Percentiles rank a stretch among this genome's conserved stretches.
phyloP scores from a whole-genome alignment of 2,329 filamentous ascomycete species.

The Aureobasidium subglaciale region DNA sequence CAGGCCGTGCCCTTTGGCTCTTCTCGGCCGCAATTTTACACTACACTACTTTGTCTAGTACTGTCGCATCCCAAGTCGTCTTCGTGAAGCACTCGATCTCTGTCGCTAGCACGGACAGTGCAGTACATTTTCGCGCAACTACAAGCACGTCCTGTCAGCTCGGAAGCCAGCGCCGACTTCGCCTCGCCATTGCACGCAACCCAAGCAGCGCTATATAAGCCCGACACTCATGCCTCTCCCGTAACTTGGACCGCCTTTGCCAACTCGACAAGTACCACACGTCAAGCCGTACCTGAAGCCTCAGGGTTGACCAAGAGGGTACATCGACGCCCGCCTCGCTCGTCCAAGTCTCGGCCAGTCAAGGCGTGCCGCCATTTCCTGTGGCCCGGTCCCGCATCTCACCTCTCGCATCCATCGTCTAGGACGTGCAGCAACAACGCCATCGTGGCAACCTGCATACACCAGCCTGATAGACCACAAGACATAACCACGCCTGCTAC shows the following conservation, averaged over 20 bases:
- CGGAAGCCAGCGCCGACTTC: slow-evolving; percentile 2
- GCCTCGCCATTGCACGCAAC: background rate
- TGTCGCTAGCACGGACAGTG: slow-evolving; percentile 3
- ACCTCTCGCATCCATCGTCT: background rate
- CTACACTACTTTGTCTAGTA: background rate
- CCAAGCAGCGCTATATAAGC: background rate
- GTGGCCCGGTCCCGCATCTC: background rate
- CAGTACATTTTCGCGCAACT: slow-evolving; percentile 9
- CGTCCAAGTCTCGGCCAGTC: background rate
- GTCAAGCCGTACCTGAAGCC: background rate
- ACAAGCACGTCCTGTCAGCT: background rate
- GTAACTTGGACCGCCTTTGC: background rate
- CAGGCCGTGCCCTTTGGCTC: background rate
- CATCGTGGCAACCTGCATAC: slow-evolving; percentile 7
- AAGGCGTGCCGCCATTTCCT: background rate
- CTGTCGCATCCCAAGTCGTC: background rate
- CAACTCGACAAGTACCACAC: background rate
- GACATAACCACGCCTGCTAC: too few relatives aligned
- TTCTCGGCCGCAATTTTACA: background rate
- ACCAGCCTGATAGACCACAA: background rate
- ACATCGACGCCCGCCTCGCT: background rate
- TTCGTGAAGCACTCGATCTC: background rate
- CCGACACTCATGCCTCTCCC: background rate
- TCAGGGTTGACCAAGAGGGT: background rate
- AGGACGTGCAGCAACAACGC: background rate